Percentiles rank a stretch among this genome's conserved stretches.
These are phyloP conservation scores for Iberis amara DNA, from an alignment of 441 rosid species.

Conservation along the genomic window DNA sequence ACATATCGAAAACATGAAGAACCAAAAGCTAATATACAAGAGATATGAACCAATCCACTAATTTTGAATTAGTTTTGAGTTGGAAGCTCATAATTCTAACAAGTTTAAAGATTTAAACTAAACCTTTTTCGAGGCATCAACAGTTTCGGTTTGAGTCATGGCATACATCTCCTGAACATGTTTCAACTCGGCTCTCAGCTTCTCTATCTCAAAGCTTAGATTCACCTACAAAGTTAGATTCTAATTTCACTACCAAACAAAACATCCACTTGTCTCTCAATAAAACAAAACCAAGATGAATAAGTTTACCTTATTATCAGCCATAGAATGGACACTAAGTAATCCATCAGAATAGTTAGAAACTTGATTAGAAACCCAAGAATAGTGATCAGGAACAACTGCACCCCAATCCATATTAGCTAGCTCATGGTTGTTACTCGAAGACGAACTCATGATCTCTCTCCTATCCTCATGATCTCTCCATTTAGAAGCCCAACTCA, in stretches of 20 bases:
- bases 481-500: slow-evolving; percentile 38
- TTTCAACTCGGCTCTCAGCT: slow-evolving; percentile 78
- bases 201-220: slow-evolving; percentile 76
- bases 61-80: no score
- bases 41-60: no score
- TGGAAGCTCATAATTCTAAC: no score
- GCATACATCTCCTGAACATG: slow-evolving; percentile 78
- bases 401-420: slow-evolving; percentile 38
- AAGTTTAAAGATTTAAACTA: not conserved
- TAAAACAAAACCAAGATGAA: slow-evolving; percentile 13
- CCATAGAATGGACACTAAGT: slow-evolving; percentile 34
- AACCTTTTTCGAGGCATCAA: slow-evolving; percentile 80
- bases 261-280: not conserved
- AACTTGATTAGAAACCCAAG: slow-evolving; percentile 50
- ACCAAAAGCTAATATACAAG: no score
- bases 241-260: not conserved
- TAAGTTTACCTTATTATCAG: slow-evolving; percentile 42
- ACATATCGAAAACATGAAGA: no score
- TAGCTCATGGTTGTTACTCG: slow-evolving; percentile 35
- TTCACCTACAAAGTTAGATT: slow-evolving; percentile 40
- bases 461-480: slow-evolving; percentile 38
- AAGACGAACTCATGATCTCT: slow-evolving; percentile 35
- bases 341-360: slow-evolving; percentile 47
- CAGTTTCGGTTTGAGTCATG: slow-evolving; percentile 69
- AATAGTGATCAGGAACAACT: slow-evolving; percentile 37